A percentile compares a stretch with the other conserved stretches of the same genome.
phyloP scores from a whole-genome alignment of 495 filamentous ascomycete genomes.

The Neurospora sp. region DNA sequence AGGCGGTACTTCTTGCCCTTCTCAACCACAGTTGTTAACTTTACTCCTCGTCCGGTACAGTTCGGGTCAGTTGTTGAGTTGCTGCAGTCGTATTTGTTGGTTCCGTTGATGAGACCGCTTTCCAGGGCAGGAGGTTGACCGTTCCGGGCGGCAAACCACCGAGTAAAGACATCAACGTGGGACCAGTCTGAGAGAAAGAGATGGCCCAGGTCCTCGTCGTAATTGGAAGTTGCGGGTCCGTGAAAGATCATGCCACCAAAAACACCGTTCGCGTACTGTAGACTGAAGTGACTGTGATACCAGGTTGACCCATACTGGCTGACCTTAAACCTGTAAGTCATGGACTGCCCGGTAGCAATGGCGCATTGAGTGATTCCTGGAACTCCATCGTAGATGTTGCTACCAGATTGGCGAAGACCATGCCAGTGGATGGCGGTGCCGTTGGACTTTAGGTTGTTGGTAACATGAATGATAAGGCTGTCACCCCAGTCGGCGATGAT shows the following conservation, averaged over 20 bases:
- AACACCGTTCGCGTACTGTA: conserved; percentile 36
- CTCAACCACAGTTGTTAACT: conserved; percentile 27
- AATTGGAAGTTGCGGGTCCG: conserved; percentile 34
- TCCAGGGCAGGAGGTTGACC: conserved; percentile 24
- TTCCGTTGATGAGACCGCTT: conserved; percentile 27
- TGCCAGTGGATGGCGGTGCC: conserved; percentile 28
- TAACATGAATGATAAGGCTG: conserved; percentile 28
- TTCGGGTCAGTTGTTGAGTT: conserved; percentile 6
- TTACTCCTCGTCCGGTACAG: conserved; percentile 20
- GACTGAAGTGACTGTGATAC: conserved; percentile 39
- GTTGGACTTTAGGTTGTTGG: conserved; percentile 11
- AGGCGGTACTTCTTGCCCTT: conserved; percentile 36
- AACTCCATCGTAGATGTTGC: conserved; percentile 23
- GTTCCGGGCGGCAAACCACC: conserved; percentile 19
- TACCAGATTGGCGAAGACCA: conserved; percentile 19
- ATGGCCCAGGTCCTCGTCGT: conserved; percentile 24
- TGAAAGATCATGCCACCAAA: conserved; percentile 40
- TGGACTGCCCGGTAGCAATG: conserved; percentile 16
- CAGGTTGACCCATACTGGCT: conserved; percentile 25
- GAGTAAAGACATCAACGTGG: conserved; percentile 18
- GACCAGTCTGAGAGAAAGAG: conserved; percentile 14
- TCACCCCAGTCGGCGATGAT: conserved; percentile 43
- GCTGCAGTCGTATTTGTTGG: conserved; percentile 26
- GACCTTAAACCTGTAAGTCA: conserved; percentile 23
- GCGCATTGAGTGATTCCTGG: conserved; percentile 22